phyloP scores from a whole-genome alignment of 768 basidiomycete genomes.

The Suillus variegatus region DNA sequence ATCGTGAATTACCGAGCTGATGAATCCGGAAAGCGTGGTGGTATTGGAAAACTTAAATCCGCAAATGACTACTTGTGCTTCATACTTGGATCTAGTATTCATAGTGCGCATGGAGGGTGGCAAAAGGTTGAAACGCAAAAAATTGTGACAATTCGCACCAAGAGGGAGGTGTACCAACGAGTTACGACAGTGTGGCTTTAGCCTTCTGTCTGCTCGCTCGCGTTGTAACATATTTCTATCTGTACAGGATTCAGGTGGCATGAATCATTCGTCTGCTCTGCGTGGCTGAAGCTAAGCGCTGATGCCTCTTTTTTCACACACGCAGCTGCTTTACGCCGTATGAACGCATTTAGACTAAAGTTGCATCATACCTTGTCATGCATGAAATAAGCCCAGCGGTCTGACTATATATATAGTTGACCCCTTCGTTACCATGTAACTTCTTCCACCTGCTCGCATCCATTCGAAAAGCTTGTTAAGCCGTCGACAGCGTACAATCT shows the following conservation, averaged over 20 bases:
- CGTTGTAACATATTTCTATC: neutral
- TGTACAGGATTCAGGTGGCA: neutral
- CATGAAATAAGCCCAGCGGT: neutral
- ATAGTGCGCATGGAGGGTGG: conserved; percentile 22
- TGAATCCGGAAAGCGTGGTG: conserved; percentile 13
- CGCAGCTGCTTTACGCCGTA: neutral
- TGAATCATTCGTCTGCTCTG: neutral
- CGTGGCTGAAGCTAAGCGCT: too few species aligned
- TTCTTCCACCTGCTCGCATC: neutral
- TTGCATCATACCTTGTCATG: neutral
- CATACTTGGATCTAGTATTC: conserved; percentile 22
- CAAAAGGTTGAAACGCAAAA: conserved; percentile 20
- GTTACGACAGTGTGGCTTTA: conserved; percentile 22
- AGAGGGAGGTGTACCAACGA: conserved; percentile 15
- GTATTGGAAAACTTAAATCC: conserved; percentile 16
- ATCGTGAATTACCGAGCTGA: conserved; percentile 27
- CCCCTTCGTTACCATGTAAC: neutral
- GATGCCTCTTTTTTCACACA: neutral
- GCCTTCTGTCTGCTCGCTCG: neutral
- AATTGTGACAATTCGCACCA: conserved; percentile 21
- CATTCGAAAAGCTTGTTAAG: neutral
- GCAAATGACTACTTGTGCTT: conserved; percentile 22
- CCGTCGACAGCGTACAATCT: neutral
- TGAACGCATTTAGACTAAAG: neutral
- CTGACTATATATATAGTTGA: neutral